Evolutionary conservation across 2,329 filamentous ascomycete species (phyloP).

Genomic region (Botryosphaeria dothidea): DNA sequence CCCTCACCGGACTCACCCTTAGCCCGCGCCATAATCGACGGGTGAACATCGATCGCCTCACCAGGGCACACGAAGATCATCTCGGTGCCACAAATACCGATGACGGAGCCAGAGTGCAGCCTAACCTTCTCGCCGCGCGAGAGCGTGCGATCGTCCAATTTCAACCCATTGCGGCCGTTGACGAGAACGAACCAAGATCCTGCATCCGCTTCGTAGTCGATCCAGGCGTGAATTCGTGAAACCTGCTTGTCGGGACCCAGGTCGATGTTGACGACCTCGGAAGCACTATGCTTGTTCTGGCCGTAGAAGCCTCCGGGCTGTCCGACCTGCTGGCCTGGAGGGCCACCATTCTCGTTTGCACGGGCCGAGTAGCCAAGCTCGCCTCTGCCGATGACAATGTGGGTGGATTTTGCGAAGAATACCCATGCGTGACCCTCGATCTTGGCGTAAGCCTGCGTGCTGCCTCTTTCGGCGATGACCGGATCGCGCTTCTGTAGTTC

Average conservation of each 20-base stretch:
- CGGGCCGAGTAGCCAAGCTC: constrained; percentile 32
- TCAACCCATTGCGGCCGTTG: constrained; percentile 88
- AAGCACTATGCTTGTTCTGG: constrained; percentile 24
- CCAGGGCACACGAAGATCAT: constrained; percentile 98
- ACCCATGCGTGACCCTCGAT: constrained; percentile 82
- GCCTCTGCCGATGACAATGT: constrained; percentile 71
- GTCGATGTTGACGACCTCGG: constrained; percentile 73
- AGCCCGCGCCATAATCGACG: constrained; percentile 59
- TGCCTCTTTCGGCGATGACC: constrained; percentile 43
- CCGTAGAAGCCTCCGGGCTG: constrained; percentile 28
- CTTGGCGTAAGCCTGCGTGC: constrained; percentile 71
- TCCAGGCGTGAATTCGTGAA: constrained; percentile 52
- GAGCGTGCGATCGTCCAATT: constrained; percentile 73
- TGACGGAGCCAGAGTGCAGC: constrained; percentile 82
- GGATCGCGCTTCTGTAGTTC: constrained; percentile 42
- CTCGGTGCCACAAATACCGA: constrained; percentile 89
- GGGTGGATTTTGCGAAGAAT: constrained; percentile 76
- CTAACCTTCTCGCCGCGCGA: constrained; percentile 66
- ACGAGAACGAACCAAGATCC: constrained; percentile 79
- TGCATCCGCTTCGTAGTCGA: constrained; percentile 46
- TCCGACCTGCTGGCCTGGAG: constrained; percentile 19
- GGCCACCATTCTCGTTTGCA: constrained; percentile 31
- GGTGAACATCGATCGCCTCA: constrained; percentile 68
- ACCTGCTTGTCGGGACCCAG: constrained; percentile 59
- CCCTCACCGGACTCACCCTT: constrained; percentile 44